Evolutionary conservation across 1,284 basidiomycete genomes (phyloP).

Genomic region (Mycena sp.): DNA sequence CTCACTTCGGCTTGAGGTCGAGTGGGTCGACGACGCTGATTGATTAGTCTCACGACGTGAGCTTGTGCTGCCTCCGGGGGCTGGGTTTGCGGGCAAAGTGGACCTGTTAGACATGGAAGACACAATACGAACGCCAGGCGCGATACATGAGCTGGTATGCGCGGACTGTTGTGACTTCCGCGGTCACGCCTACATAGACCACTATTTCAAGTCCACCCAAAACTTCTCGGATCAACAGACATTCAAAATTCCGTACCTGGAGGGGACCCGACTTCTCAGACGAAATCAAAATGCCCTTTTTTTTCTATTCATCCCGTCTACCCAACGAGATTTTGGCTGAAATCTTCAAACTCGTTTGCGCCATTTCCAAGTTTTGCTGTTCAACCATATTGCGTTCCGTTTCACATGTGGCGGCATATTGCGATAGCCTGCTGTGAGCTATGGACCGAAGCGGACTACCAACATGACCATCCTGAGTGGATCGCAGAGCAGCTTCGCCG

Average conservation of each 20-base stretch:
- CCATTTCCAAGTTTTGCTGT: not conserved
- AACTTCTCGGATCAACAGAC: too few relatives aligned
- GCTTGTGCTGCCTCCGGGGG: constrained; percentile 10
- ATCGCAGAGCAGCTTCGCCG: constrained; percentile 8
- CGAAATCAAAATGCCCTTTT: not conserved
- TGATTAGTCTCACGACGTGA: constrained; percentile 29
- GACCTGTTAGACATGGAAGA: constrained; percentile 17
- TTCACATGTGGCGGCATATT: constrained; percentile 8
- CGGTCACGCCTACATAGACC: not conserved
- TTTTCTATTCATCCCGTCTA: not conserved
- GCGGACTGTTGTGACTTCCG: not conserved
- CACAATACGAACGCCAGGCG: not conserved
- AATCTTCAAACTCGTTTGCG: constrained; percentile 1
- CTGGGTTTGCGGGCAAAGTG: constrained; percentile 17
- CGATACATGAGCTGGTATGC: not conserved
- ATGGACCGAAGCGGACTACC: constrained; percentile 3
- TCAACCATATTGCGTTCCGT: not conserved
- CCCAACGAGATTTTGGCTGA: constrained; percentile 8
- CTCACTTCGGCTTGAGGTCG: constrained; percentile 26
- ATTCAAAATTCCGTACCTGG: too few relatives aligned
- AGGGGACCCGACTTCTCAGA: not conserved
- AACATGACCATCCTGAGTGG: constrained; percentile 10
- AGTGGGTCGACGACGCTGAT: constrained; percentile 23
- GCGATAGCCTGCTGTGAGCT: not conserved
- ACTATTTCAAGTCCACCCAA: too few relatives aligned